Evolutionary conservation across 2,329 filamentous ascomycete genomes (phyloP), one percentile per base, ranked within the genome.

Genomic region (Rutstroemia sp.): DNA sequence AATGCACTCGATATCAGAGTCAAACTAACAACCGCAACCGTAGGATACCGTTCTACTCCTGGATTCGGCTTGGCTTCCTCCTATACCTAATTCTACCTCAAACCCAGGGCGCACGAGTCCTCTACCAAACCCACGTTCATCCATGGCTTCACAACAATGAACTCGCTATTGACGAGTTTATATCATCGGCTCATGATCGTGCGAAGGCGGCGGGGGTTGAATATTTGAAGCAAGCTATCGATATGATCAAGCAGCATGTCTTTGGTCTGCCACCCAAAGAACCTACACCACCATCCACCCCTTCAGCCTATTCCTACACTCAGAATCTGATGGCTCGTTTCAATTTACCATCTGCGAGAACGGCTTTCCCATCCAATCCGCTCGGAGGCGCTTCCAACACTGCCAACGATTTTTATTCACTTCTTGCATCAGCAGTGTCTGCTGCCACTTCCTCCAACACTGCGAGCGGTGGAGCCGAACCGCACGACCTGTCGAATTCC

Each of bases 61-160:
- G 92, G 81, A 78, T 96, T 67, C 90, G 94, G 62, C 82, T 96
- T 54, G 77, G 86, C 69, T 87, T 94, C 73, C 84, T 96, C 69
- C 83, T 94, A 63, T 99, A 96, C 76, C 88, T 99, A 60, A 91
- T 97, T 67, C 83, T 96, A n/a, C 94, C 92, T 0, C 92, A 95
- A 72, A 94, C 90, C n/a, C 92, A 96, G 71, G 94, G 94, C 71
- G 91, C 92, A 57, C 87, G 88, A 59, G 75, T 87, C 66, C 77
- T 97, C 62, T 99, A 97, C 77, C 83, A 91, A 68, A 80, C 84
- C 60, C 85, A 94, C 71, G 78, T 97, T 59, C 87, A 95, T 71
- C 92, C 92, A 0, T 96, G 92, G 75, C 84, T 99, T 50, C 79
- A 84, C 66, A 81, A 91, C 59, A 92, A 99, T 72, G 94, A 97